phyloP scores from a whole-genome alignment of 257 asterid genomes.

The Paulownia fortunei region DNA sequence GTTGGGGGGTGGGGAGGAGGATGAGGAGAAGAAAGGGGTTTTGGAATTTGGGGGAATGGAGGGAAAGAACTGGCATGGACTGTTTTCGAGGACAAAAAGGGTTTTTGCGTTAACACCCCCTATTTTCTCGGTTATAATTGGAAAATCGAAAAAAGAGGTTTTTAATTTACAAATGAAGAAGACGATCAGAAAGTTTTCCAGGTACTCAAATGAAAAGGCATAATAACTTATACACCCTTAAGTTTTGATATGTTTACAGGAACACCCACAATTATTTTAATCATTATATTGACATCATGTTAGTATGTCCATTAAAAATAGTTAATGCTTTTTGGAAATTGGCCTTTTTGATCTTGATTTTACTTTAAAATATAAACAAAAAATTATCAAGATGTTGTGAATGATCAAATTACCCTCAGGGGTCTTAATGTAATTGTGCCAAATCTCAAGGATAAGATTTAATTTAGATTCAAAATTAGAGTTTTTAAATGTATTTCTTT shows the following conservation, averaged over 20 bases:
- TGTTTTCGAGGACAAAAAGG: neutral
- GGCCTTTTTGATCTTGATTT: neutral
- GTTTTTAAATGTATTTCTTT: no score
- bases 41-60: conserved; percentile 30
- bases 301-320: neutral
- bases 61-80: neutral
- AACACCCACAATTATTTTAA: neutral
- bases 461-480: no score
- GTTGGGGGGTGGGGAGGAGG: neutral
- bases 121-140: no score
- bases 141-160: neutral
- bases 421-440: no score
- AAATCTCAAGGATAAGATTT: no score
- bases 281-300: neutral
- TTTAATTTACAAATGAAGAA: neutral
- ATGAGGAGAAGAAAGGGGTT: conserved; percentile 8
- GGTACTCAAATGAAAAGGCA: neutral
- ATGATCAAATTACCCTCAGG: no score
- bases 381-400: no score
- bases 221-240: neutral
- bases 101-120: neutral
- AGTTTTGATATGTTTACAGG: no score
- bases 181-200: neutral
- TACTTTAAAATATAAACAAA: no score
- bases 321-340: neutral